Percentiles rank a stretch among this genome's conserved stretches.
These are phyloP conservation scores for Carex littledalei DNA, from an alignment of 176 grass and related monocot species.

Conservation along the genomic window DNA sequence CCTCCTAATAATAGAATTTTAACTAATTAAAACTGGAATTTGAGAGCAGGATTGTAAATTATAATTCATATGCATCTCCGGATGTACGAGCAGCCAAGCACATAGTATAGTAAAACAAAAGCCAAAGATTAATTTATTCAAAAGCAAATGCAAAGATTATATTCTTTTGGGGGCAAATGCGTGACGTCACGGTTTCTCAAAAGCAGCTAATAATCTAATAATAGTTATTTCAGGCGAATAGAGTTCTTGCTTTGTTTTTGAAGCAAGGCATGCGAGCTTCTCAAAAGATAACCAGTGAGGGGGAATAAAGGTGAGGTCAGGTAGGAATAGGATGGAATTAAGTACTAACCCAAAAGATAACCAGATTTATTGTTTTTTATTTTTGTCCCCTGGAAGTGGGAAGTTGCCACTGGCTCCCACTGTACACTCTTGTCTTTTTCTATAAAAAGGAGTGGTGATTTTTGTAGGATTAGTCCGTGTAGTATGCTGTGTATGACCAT, in stretches of 20 bases:
- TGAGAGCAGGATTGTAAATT: neutral
- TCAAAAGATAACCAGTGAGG: neutral
- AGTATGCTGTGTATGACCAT: neutral
- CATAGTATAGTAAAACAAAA: neutral
- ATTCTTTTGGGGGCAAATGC: neutral
- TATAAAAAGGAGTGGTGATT: neutral
- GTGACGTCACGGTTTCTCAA: constrained; percentile 11
- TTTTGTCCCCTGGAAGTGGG: constrained; percentile 18
- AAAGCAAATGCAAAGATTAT: constrained; percentile 7
- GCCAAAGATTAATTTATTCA: neutral
- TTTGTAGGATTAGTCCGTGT: neutral
- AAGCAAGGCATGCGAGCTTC: neutral
- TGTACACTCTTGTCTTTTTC: neutral
- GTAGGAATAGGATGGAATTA: neutral
- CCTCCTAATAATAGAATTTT: too few species aligned
- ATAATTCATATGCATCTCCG: neutral
- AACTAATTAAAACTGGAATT: neutral
- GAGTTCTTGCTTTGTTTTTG: neutral
- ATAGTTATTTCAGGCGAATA: constrained; percentile 18
- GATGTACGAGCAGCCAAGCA: neutral
- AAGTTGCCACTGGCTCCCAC: neutral
- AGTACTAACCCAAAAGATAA: neutral
- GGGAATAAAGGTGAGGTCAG: constrained; percentile 5
- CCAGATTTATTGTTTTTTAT: neutral
- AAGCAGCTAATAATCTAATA: constrained; percentile 10